Evolutionary conservation across 768 basidiomycete genomes (phyloP).

Genomic region (Scleroderma citrinum): DNA sequence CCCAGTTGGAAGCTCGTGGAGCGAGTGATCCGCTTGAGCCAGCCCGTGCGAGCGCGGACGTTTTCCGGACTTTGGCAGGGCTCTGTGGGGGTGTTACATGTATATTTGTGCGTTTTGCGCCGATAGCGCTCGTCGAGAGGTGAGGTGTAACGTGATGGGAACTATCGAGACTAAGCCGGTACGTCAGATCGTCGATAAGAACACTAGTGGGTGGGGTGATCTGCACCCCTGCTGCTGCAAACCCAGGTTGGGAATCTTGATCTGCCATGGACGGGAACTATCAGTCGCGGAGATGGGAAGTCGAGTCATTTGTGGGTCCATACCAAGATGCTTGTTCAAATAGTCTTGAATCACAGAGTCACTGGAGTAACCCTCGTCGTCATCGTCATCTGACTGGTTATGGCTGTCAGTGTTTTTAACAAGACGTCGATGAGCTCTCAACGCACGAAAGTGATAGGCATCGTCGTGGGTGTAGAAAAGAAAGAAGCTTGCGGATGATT

Average conservation of each 20-base stretch:
- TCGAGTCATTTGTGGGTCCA: background rate
- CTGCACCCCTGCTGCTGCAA: background rate
- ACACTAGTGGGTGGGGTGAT: background rate
- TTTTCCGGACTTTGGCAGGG: background rate
- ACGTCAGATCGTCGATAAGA: background rate
- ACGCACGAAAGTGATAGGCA: slow-evolving; percentile 21
- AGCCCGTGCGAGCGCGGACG: slow-evolving; percentile 4
- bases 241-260: background rate
- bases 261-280: background rate
- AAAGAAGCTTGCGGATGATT: no score
- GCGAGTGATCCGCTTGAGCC: background rate
- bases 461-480: background rate
- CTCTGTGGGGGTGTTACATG: background rate
- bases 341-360: slow-evolving; percentile 12
- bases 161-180: background rate
- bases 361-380: slow-evolving; percentile 12
- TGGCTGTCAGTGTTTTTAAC: slow-evolving; percentile 1
- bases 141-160: background rate
- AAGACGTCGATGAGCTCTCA: background rate
- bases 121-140: background rate
- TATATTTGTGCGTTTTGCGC: background rate
- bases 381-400: slow-evolving; percentile 13
- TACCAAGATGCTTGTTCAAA: slow-evolving; percentile 9
- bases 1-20: background rate
- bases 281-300: background rate